Conservation (phyloP, 1,284 basidiomycete genomes). For the Inonotus hispidus region DNA sequence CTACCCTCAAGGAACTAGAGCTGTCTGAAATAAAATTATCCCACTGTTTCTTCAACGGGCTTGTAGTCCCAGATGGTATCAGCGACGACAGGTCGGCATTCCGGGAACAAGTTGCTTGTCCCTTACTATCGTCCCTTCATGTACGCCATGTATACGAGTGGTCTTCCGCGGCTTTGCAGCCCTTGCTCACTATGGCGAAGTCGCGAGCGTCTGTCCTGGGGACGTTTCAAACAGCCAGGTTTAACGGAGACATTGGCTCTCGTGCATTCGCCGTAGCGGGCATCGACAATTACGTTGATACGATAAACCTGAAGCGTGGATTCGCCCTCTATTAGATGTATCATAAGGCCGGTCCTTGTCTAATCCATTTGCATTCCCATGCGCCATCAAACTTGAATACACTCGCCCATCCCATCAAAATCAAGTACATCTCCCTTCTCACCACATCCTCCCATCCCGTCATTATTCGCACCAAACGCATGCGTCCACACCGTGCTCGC, state of each 20-base stretch:
- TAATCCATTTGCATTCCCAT: no score
- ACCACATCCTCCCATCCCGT: conserved; percentile 31
- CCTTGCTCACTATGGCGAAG: background rate
- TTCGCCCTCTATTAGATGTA: no score
- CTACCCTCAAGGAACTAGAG: background rate
- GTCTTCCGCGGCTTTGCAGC: no score
- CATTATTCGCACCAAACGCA: conserved; percentile 39
- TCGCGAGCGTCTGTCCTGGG: background rate
- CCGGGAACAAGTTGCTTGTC: background rate
- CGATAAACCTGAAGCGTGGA: no score
- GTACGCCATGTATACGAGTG: background rate
- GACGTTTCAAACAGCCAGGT: no score
- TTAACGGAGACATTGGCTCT: no score
- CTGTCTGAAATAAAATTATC: background rate
- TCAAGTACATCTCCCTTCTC: conserved; percentile 57
- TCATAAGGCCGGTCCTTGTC: no score
- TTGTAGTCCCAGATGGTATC: background rate
- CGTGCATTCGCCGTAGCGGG: no score
- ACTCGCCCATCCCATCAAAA: conserved; percentile 68
- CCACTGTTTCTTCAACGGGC: background rate
- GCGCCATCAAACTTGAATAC: background rate
- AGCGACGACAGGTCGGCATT: background rate
- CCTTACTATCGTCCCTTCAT: background rate
- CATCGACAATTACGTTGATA: no score
- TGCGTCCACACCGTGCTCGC: conserved; percentile 56